These are phyloP conservation scores for Sugiyamaella novakii DNA, from an alignment of 1,139 yeast species.

Conservation along the genomic window DNA sequence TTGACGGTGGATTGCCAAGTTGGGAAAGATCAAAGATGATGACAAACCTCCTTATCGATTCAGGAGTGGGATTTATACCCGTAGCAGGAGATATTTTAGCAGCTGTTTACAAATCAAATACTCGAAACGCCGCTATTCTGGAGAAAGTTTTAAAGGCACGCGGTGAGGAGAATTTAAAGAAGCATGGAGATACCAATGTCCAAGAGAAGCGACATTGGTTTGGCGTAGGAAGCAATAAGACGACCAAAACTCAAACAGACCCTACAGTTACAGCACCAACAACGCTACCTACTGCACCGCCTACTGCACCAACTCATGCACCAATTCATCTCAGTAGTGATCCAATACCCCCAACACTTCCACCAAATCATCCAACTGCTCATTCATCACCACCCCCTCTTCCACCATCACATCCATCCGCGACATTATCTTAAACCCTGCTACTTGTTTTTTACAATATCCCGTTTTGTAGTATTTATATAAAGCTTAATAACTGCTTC, in stretches of 20 bases:
- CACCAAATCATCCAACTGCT: conserved; percentile 8
- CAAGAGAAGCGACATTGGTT: conserved; percentile 9
- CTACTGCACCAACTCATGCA: not conserved
- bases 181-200: not conserved
- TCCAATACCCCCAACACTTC: not conserved
- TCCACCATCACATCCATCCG: not conserved
- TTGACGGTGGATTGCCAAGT: conserved; percentile 68
- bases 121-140: conserved; percentile 66
- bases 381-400: not conserved
- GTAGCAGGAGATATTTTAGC: conserved; percentile 69
- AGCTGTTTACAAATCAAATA: conserved; percentile 72
- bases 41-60: conserved; percentile 64
- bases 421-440: no score
- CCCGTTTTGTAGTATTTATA: no score
- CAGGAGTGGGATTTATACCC: conserved; percentile 70
- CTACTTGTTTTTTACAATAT: no score
- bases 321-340: no score
- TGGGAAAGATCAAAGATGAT: conserved; percentile 55
- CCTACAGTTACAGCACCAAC: conserved; percentile 7
- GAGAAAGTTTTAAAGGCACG: conserved; percentile 59
- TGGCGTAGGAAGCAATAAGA: not conserved
- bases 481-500: no score
- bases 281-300: not conserved
- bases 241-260: not conserved
- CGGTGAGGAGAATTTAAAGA: conserved; percentile 30